Conservation (phyloP, 352 stramenopile genomes). For the Pythium aquatile region DNA sequence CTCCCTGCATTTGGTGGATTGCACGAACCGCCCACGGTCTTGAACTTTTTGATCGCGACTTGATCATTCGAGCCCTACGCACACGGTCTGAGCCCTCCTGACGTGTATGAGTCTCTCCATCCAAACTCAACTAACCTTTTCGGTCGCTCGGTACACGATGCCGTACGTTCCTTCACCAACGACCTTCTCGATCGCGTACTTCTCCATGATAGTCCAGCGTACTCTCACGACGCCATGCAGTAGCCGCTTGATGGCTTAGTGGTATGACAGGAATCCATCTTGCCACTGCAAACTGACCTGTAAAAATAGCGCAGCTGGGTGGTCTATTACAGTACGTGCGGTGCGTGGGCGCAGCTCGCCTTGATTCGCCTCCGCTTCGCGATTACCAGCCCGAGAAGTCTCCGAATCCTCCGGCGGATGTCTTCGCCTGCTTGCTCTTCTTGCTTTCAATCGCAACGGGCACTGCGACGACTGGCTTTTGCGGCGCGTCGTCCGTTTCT, state of each 20-base stretch:
- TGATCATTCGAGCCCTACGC: slow-evolving; percentile 53
- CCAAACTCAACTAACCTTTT: slow-evolving; percentile 46
- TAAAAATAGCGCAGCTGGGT: background rate
- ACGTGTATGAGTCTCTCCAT: background rate
- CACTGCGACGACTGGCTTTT: slow-evolving; percentile 16
- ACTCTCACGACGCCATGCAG: background rate
- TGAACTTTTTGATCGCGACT: slow-evolving; percentile 87
- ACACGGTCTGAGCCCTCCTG: background rate
- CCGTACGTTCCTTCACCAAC: slow-evolving; percentile 85
- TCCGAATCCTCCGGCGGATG: slow-evolving; percentile 49
- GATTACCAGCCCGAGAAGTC: slow-evolving; percentile 76
- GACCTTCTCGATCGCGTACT: slow-evolving; percentile 77
- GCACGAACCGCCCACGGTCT: slow-evolving; percentile 46
- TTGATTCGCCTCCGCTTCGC: background rate
- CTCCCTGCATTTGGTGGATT: no score
- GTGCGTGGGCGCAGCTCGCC: background rate
- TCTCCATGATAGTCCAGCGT: slow-evolving; percentile 47
- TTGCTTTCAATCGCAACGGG: slow-evolving; percentile 71
- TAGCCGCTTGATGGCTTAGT: background rate
- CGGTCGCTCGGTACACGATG: slow-evolving; percentile 74
- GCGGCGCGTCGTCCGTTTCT: slow-evolving; percentile 15
- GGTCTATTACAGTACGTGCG: no score
- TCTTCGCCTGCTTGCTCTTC: slow-evolving; percentile 54
- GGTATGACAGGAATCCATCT: background rate
- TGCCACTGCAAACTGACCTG: background rate